A percentile compares a stretch with the other conserved stretches of the same genome.
Evolutionary conservation across 2,329 filamentous ascomycete species (phyloP).

Genomic region (Pseudonectria buxi): DNA sequence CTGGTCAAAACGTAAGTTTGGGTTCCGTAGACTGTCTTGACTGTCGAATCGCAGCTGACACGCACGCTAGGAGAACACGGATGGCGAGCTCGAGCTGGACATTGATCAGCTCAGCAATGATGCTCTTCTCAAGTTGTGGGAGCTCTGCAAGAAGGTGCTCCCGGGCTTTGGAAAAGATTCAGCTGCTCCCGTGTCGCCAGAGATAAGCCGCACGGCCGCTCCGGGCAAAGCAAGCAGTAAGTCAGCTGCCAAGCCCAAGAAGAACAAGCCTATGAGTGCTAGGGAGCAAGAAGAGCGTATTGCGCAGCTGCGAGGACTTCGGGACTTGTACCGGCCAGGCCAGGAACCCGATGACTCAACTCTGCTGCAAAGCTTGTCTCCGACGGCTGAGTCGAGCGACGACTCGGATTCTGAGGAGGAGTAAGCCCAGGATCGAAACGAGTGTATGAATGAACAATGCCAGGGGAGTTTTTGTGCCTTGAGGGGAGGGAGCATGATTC

Average conservation of each 20-base stretch:
- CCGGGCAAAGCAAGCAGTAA: slow-evolving; percentile 22
- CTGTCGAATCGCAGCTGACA: slow-evolving; percentile 5
- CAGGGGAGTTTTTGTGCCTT: slow-evolving; percentile 14
- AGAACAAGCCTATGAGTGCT: slow-evolving; percentile 72
- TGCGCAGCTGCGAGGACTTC: slow-evolving; percentile 49
- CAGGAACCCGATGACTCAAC: slow-evolving; percentile 24
- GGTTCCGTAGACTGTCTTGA: neutral
- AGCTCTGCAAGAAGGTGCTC: slow-evolving; percentile 37
- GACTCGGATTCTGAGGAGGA: slow-evolving; percentile 43
- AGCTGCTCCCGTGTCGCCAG: slow-evolving; percentile 22
- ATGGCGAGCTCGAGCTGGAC: slow-evolving; percentile 53
- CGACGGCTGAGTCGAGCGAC: slow-evolving; percentile 32
- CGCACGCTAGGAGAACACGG: slow-evolving; percentile 46
- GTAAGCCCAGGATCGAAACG: slow-evolving; percentile 21
- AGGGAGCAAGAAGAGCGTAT: slow-evolving; percentile 62
- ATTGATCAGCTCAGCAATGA: slow-evolving; percentile 51
- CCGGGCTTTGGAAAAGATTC: slow-evolving; percentile 33
- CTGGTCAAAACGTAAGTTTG: slow-evolving; percentile 61
- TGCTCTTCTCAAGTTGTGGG: slow-evolving; percentile 47
- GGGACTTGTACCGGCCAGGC: slow-evolving; percentile 35
- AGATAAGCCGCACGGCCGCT: slow-evolving; percentile 19
- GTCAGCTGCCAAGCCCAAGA: slow-evolving; percentile 50
- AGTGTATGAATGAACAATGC: slow-evolving; percentile 20
- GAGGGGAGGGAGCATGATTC: slow-evolving; percentile 15
- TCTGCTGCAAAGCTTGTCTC: slow-evolving; percentile 20